phyloP scores from a whole-genome alignment of 441 rosid genomes.

The Adansonia rubrostipa region DNA sequence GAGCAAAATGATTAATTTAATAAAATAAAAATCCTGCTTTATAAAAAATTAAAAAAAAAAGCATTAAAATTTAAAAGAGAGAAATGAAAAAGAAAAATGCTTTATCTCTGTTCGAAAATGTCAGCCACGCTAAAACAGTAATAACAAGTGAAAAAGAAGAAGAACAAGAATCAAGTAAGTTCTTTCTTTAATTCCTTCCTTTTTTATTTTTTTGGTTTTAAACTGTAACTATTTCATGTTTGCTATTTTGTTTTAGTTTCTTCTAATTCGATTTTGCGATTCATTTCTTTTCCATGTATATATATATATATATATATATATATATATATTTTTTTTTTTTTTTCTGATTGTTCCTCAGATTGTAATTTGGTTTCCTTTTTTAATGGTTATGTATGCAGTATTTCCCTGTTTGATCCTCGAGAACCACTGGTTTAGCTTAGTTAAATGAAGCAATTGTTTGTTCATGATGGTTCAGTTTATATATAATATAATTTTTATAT shows the following conservation, averaged over 20 bases:
- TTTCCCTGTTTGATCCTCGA: neutral
- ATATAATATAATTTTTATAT: neutral
- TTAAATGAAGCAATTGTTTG: neutral
- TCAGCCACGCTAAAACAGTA: neutral
- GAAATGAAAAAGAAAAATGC: neutral
- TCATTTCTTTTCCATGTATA: neutral
- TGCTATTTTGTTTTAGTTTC: neutral
- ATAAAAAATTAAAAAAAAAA: neutral
- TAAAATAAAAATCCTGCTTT: no score
- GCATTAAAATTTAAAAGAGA: neutral
- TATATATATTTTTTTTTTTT: no score
- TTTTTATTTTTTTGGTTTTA: neutral
- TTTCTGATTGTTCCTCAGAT: neutral
- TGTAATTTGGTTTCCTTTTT: neutral
- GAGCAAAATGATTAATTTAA: no score
- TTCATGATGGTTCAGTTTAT: neutral
- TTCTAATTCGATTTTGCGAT: slow-evolving; percentile 12
- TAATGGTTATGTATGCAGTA: neutral
- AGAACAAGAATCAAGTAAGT: neutral
- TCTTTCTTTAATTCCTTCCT: neutral
- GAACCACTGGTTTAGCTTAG: neutral
- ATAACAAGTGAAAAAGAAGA: neutral
- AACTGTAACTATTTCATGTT: no score
- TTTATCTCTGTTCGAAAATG: neutral
- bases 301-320: no score